Evolutionary conservation across 306 rosid species (phyloP), one percentile per base, ranked within the genome.

Genomic region (Gynostemma pentaphyllum): DNA sequence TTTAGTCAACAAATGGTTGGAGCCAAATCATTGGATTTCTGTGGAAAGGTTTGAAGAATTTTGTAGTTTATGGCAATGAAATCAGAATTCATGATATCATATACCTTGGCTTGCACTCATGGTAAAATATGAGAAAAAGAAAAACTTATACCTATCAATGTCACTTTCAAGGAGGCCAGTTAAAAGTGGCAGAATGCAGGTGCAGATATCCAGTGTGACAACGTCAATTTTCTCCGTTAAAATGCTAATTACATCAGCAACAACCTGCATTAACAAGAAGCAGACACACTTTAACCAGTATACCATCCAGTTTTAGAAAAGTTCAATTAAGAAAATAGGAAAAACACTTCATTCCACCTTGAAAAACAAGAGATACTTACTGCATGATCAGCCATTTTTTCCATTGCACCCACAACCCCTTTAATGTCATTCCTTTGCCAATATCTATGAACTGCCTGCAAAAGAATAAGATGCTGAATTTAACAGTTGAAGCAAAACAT

Each of bases 391-490:
- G 83, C 85, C 94, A 92, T 92, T 85, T 92, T 88, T 60, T 76
- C 88, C 95, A 94, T 79, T 28, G 87, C 90, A 68, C 79, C 80
- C 64, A 94, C 75, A 34, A 81, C 97, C 49, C 87, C 99, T 70
- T 87, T 94, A 54, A 94, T 80, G 75, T 88, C 99, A 75, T 78
- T 76, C 68, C 99, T 84, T 79, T 88, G 87, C 99, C 99, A 94
- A 67, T 79, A 83, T 81, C 99, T 75, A 77, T 74, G 88, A 67
- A 94, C 78, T 48, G 68, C 89, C 99, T 94, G 84, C 74, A 84
- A 78, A 23, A 66, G 21, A 59, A 74, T 23, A 42, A 60, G 14
- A 30, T 56, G 39, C 49, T 47, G 70, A 59, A 71, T 62, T 76
- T 60, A 79, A 70, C 24, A 68, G 24, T 68, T 53, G 7, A 11